Evolutionary conservation across 345 rosid genomes (phyloP).

Genomic region (Hibiscus mutabilis): DNA sequence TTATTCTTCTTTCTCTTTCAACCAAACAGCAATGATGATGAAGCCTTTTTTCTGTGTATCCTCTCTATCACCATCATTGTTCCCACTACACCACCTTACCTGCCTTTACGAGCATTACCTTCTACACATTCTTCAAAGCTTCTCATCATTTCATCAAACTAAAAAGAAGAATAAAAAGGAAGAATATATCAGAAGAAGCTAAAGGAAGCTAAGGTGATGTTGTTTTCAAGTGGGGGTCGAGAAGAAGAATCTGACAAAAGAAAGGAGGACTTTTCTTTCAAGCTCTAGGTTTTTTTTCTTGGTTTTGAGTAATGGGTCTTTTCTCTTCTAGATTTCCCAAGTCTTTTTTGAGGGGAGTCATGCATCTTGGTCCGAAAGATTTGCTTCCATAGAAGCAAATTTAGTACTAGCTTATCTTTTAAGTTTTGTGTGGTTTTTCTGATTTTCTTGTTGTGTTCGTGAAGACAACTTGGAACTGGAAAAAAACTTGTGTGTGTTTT

Average conservation of each 20-base stretch:
- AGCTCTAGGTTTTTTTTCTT: background rate
- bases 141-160: constrained; percentile 5
- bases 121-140: constrained; percentile 1
- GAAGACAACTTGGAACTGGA: background rate
- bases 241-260: background rate
- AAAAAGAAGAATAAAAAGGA: background rate
- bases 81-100: constrained; percentile 15
- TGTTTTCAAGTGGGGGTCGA: background rate
- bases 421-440: background rate
- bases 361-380: constrained; percentile 45
- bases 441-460: background rate
- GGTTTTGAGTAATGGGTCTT: constrained; percentile 3
- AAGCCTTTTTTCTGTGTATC: constrained; percentile 16
- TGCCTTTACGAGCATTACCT: background rate
- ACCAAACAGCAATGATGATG: constrained; percentile 31
- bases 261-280: background rate
- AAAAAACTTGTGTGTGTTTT: background rate
- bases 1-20: constrained; percentile 10
- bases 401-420: background rate
- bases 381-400: constrained; percentile 12
- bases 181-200: background rate
- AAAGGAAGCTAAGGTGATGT: background rate
- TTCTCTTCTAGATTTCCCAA: constrained; percentile 3
- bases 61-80: constrained; percentile 28
- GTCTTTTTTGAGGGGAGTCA: constrained; percentile 32